phyloP scores from a whole-genome alignment of 352 stramenopile genomes.

The Globisporangium ultimum region DNA sequence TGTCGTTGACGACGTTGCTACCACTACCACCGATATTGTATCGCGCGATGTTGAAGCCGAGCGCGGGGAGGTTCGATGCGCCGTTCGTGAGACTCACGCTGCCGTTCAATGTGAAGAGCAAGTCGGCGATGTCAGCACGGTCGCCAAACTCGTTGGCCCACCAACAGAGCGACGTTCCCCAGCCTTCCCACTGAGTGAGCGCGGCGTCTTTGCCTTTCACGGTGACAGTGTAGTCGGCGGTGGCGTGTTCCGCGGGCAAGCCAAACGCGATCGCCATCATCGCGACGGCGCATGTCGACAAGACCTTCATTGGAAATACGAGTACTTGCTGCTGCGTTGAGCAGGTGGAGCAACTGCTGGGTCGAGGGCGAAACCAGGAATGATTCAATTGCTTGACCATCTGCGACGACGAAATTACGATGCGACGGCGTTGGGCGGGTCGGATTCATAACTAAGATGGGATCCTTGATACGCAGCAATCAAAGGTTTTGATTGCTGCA shows the following conservation, averaged over 20 bases:
- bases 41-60: constrained; percentile 56
- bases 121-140: constrained; percentile 48
- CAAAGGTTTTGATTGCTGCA: no score
- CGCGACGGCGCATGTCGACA: not conserved
- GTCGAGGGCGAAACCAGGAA: no score
- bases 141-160: constrained; percentile 60
- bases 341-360: no score
- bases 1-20: constrained; percentile 36
- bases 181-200: constrained; percentile 43
- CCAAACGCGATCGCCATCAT: not conserved
- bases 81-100: constrained; percentile 26
- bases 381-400: no score
- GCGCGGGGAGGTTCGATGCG: constrained; percentile 23
- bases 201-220: constrained; percentile 16
- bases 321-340: no score
- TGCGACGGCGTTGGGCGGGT: no score
- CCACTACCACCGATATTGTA: constrained; percentile 59
- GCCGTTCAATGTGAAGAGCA: constrained; percentile 45
- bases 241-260: not conserved
- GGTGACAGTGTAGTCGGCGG: constrained; percentile 27
- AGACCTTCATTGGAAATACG: constrained; percentile 1
- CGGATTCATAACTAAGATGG: no score
- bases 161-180: constrained; percentile 60
- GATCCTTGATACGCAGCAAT: no score
- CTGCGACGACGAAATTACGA: no score